Percentiles rank a stretch among this genome's conserved stretches.
Evolutionary conservation across 768 basidiomycete genomes (phyloP).

Genomic region (Agrocybe chaxingu): DNA sequence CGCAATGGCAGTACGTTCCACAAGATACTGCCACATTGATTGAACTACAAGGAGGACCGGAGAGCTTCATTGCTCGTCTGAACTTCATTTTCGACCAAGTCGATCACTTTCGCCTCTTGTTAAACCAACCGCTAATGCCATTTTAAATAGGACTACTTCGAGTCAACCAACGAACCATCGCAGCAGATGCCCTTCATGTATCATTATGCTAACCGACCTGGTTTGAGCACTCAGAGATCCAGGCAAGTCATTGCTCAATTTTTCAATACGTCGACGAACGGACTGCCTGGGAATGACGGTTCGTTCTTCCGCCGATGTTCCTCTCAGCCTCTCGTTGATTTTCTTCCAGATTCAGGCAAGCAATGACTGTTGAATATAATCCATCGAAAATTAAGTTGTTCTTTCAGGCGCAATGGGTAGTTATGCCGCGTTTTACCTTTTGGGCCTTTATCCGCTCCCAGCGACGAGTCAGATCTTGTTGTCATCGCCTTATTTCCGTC

Average conservation of each 20-base stretch:
- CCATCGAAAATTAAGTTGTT: neutral
- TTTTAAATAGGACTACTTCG: slow-evolving; percentile 48
- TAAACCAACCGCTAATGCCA: neutral
- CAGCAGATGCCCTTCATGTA: slow-evolving; percentile 72
- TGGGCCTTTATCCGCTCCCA: slow-evolving; percentile 61
- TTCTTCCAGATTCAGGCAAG: slow-evolving; percentile 23
- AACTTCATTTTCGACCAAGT: slow-evolving; percentile 58
- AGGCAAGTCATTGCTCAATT: slow-evolving; percentile 51
- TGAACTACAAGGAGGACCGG: slow-evolving; percentile 54
- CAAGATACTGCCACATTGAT: slow-evolving; percentile 65
- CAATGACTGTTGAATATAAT: neutral
- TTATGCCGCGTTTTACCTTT: slow-evolving; percentile 55
- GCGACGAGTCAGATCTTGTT: slow-evolving; percentile 58
- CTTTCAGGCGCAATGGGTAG: slow-evolving; percentile 58
- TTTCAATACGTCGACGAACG: slow-evolving; percentile 54
- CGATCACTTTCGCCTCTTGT: neutral
- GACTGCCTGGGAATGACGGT: slow-evolving; percentile 69
- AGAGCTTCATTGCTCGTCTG: slow-evolving; percentile 51
- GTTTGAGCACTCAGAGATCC: slow-evolving; percentile 53
- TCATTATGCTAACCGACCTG: slow-evolving; percentile 62
- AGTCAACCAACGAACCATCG: slow-evolving; percentile 61
- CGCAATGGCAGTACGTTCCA: slow-evolving; percentile 45
- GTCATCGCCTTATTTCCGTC: slow-evolving; percentile 59
- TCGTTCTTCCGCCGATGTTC: slow-evolving; percentile 9
- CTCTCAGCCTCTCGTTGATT: neutral